These are phyloP conservation scores for Kluyveromyces siamensis DNA, from an alignment of 805 yeast genomes.

Conservation along the genomic window DNA sequence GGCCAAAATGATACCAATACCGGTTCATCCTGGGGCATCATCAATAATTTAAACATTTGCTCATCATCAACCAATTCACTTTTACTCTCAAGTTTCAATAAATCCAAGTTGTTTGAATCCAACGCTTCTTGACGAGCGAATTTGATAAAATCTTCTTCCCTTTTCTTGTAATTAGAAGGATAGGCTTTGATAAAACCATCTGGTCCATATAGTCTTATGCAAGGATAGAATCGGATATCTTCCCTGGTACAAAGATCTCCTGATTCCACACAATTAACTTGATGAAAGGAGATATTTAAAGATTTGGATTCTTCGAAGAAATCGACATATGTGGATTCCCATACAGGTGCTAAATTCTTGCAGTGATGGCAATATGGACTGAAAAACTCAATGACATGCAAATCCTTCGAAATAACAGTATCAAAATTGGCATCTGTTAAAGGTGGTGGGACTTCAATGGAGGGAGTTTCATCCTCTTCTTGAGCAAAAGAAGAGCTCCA, in stretches of 20 bases:
- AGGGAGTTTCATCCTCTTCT: conserved; percentile 4
- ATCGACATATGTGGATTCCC: conserved; percentile 57
- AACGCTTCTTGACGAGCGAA: conserved; percentile 48
- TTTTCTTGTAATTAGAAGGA: conserved; percentile 40
- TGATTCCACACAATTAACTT: conserved; percentile 76
- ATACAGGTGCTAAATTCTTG: conserved; percentile 64
- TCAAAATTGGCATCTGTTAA: conserved; percentile 46
- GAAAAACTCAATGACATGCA: conserved; percentile 76
- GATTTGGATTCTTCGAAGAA: conserved; percentile 38
- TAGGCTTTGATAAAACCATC: conserved; percentile 37
- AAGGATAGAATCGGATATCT: conserved; percentile 59
- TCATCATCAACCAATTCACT: conserved; percentile 34
- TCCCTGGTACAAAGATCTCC: conserved; percentile 79
- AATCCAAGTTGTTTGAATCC: conserved; percentile 33
- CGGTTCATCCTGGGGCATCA: conserved; percentile 43
- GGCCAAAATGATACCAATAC: conserved; percentile 62
- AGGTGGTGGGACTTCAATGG: conserved; percentile 36
- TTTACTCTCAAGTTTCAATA: conserved; percentile 32
- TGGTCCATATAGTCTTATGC: conserved; percentile 60
- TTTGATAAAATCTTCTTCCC: conserved; percentile 38
- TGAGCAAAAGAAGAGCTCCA: not conserved
- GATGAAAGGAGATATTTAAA: conserved; percentile 46
- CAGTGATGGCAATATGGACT: conserved; percentile 91
- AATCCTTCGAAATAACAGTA: conserved; percentile 37
- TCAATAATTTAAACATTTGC: conserved; percentile 39